phyloP scores from a whole-genome alignment of 2,329 filamentous ascomycete species.

The Calonectria pauciramosa region DNA sequence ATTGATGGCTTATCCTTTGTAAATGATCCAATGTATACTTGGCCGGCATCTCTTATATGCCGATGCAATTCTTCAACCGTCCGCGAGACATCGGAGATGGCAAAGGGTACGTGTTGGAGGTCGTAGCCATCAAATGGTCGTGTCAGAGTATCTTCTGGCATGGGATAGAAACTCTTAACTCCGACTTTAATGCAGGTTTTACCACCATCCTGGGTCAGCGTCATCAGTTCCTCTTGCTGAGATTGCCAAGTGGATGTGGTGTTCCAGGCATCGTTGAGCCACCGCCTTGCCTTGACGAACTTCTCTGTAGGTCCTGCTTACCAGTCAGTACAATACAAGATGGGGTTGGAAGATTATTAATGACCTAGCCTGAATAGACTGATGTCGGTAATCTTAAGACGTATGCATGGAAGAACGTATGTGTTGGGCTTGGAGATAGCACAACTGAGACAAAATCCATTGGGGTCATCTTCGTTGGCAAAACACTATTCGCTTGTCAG shows the following conservation, averaged over 20 bases:
- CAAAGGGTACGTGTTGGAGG: neutral
- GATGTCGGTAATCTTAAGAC: neutral
- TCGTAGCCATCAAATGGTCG: fast-evolving
- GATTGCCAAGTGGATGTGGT: neutral
- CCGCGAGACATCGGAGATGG: neutral
- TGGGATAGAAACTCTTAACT: neutral
- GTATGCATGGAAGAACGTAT: neutral
- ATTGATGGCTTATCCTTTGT: neutral
- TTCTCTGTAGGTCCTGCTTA: neutral
- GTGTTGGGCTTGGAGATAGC: neutral
- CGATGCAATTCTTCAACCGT: neutral
- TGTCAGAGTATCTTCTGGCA: neutral
- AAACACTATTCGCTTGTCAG: neutral
- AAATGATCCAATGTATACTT: neutral
- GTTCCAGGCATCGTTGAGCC: neutral
- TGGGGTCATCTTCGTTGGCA: neutral
- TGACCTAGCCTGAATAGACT: neutral
- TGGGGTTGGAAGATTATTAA: too few species aligned
- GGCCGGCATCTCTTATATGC: neutral
- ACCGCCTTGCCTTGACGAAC: neutral
- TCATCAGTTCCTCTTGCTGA: neutral
- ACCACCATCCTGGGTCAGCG: neutral
- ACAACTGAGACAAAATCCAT: neutral
- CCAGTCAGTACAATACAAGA: neutral
- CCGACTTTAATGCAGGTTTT: neutral